Conservation (phyloP, 73 alveolate species). For the Halteria grandinella region DNA sequence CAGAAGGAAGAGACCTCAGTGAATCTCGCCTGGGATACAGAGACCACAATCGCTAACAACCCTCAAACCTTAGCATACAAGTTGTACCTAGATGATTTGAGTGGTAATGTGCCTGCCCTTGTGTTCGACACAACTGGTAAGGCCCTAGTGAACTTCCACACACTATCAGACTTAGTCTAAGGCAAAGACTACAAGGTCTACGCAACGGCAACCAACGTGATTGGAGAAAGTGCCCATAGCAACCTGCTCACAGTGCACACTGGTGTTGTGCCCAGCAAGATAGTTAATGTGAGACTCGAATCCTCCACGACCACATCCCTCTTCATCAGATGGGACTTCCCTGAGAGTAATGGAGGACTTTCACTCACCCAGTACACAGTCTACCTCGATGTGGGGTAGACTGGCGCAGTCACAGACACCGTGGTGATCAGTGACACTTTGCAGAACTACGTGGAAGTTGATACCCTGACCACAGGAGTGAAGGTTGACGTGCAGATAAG, state of each 20-base stretch:
- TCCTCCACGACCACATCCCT: constrained; percentile 47
- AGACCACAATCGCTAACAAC: constrained; percentile 60
- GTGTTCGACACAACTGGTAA: constrained; percentile 33
- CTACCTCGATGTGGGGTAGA: constrained; percentile 65
- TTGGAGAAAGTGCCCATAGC: constrained; percentile 76
- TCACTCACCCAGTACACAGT: constrained; percentile 65
- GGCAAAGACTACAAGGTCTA: constrained; percentile 55
- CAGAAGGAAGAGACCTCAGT: constrained; percentile 52
- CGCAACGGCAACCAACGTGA: constrained; percentile 66
- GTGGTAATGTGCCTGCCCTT: background rate
- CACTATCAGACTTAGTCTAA: constrained; percentile 11
- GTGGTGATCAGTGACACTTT: constrained; percentile 30
- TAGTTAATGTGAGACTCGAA: constrained; percentile 3
- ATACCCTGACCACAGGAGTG: constrained; percentile 53
- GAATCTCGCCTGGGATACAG: constrained; percentile 68
- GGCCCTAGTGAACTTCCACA: too few relatives aligned
- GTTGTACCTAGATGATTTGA: constrained; percentile 56
- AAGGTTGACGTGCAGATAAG: constrained; percentile 64
- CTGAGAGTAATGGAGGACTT: constrained; percentile 77
- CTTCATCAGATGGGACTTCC: constrained; percentile 56
- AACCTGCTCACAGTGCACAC: constrained; percentile 53
- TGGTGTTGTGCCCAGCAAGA: constrained; percentile 70
- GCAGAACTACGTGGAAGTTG: constrained; percentile 26
- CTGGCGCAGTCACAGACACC: constrained; percentile 56
- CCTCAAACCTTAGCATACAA: constrained; percentile 65